Evolutionary conservation across 2,329 filamentous ascomycete species (phyloP), one percentile per base, ranked within the genome.

Genomic region (Escovopsis sp.): DNA sequence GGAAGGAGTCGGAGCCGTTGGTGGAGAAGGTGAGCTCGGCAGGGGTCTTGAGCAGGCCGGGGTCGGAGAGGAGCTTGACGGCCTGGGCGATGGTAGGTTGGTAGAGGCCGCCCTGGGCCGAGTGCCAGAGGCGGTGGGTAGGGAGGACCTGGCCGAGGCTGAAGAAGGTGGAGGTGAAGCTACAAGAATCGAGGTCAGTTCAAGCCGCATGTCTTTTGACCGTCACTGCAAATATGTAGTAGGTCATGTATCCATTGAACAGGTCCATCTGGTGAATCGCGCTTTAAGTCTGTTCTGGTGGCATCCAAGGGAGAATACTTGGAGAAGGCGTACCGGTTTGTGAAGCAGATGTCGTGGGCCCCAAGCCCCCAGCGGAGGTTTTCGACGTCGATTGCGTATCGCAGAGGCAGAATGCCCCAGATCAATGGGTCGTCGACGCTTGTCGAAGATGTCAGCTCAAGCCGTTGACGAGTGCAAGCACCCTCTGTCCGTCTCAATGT

Each of bases 301-400:
- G n/a, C n/a, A n/a, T n/a, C n/a, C n/a, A n/a, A n/a, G n/a, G n/a
- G n/a, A n/a, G n/a, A n/a, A n/a, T n/a, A n/a, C n/a, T n/a, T n/a
- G 27, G 18, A 17, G 23, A 25, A 36, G 11, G 46, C 65, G 41
- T 61, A 90, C 84, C 74, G 78, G 52, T 84, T 88, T 49, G 78
- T 79, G 57, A 92, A 98, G 60, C 87, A 94, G 40, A 98, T 87
- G 56, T 98, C 90, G 55, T 94, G 84, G 48, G 86, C 92, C 17
- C 84, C 90, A 36, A 98, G 70, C 9, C 79, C 76, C 85, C 87
- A 96, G 54, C 90, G 75, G 49, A 86, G 68, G 52, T 87, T 90
- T 37, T 70, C 65, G 15, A 81, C 73, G 39, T 77, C 73, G 49
- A 81, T 75, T 43, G 72, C 63, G 51, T 90, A 84, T 34, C 70